Evolutionary conservation across 306 rosid species (phyloP).

Genomic region (Luffa acutangula): DNA sequence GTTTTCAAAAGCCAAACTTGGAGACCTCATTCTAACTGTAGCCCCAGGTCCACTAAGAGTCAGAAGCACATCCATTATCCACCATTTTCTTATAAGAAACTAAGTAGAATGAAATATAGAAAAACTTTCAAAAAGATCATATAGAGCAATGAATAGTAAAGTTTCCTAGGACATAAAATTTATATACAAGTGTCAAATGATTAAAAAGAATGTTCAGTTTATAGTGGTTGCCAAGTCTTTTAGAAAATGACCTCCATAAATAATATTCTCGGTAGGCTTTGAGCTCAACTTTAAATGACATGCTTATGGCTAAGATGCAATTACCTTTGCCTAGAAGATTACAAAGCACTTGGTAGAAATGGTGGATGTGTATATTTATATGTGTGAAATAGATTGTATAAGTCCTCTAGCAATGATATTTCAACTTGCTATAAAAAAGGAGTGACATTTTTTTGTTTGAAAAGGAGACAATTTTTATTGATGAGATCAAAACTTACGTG

Average conservation of each 20-base stretch:
- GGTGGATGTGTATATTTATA: neutral
- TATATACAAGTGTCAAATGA: neutral
- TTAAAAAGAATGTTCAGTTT: neutral
- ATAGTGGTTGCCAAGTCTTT: neutral
- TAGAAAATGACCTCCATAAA: neutral
- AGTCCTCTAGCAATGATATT: neutral
- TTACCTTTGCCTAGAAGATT: neutral
- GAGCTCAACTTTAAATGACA: neutral
- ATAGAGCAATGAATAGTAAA: neutral
- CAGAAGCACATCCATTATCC: neutral
- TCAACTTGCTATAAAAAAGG: neutral
- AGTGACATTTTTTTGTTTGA: neutral
- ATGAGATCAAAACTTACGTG: neutral
- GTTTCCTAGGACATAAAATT: neutral
- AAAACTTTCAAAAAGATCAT: neutral
- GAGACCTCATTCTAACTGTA: neutral
- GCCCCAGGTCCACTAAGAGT: conserved; percentile 1
- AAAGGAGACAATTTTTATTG: neutral
- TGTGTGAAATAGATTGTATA: neutral
- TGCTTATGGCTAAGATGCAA: neutral
- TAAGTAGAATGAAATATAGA: neutral
- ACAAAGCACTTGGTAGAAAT: neutral
- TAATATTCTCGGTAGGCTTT: neutral
- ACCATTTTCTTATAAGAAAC: neutral
- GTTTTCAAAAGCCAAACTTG: neutral